Base-by-base conservation (phyloP, 1,139 yeast genomes). In the Wickerhamiella pararugosa region DNA sequence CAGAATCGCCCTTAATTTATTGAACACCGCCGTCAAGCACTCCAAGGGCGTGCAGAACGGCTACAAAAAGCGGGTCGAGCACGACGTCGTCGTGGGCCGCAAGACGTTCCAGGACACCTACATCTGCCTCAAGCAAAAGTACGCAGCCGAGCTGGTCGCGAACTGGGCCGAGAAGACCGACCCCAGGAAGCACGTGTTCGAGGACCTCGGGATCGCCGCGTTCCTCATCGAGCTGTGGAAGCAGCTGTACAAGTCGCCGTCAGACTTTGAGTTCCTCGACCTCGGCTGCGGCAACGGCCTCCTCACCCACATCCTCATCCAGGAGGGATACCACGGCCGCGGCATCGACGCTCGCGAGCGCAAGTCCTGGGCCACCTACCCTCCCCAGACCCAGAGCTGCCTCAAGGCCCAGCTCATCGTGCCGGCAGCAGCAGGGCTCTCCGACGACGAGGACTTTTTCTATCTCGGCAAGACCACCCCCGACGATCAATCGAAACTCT, bases 251-350 rank as follows among this genome's bases (percentile, higher is more conserved):
- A 59, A 57, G n/a, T 41, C 60, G 33, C 34, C 37, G 2, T 55
- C 62, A 2, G 64, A 64, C 10, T 75, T 83, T 56, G 76, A 79
- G 50, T 87, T 87, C 56, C 70, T 92, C 47, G 98, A 90, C 59
- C 60, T 87, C 44, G 98, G 98, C 0, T 90, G 98, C 63, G 98
- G 98, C 6, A 90, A 90, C 60, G 98, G 97, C 2, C 66, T 84
- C 15, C 63, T 90, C 40, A 94, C 84, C 6, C 74, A 82, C 53
- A 73, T 90, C 26, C 65, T 90, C 37, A 65, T 71, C 8, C 65
- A 67, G 65, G 97, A 87, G 61, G 97, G 97, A 0, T 82, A 73
- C 52, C 64, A 57, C 32, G 97, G 97, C 1, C 61, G 70, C 43
- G 98, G 97, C 6, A 75, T 87, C 25, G 98, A 90, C 61, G 96